Conservation (phyloP, 306 rosid species). For the Hippophae tibetana region DNA sequence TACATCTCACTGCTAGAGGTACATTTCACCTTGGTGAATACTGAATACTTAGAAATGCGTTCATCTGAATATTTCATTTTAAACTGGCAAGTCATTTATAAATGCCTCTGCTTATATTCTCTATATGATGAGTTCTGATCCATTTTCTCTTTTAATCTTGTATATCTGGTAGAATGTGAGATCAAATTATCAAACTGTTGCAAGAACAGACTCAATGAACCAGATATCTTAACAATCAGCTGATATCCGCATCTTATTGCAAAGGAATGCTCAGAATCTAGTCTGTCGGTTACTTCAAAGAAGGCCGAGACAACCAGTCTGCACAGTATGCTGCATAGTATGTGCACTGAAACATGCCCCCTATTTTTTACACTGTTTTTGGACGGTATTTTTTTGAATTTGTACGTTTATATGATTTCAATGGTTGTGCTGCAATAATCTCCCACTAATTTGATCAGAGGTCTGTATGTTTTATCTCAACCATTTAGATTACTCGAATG, state of each 20-base stretch:
- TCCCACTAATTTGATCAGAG: no score
- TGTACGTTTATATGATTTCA: no score
- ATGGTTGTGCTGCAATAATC: no score
- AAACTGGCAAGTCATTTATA: slow-evolving; percentile 1
- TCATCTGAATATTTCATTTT: neutral
- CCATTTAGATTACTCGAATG: no score
- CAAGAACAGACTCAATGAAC: slow-evolving; percentile 24
- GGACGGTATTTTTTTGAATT: no score
- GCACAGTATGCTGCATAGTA: no score
- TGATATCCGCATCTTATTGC: slow-evolving; percentile 15
- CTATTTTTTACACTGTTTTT: no score
- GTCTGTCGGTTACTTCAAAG: no score
- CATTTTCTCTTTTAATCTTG: neutral
- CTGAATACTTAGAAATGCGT: neutral
- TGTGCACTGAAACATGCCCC: no score
- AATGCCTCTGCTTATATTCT: neutral
- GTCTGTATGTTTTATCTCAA: no score
- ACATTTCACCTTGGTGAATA: slow-evolving; percentile 2
- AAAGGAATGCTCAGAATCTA: neutral
- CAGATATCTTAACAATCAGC: slow-evolving; percentile 22
- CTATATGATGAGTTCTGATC: slow-evolving; percentile 5
- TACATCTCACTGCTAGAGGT: slow-evolving; percentile 86
- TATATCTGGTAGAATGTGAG: slow-evolving; percentile 46
- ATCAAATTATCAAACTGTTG: slow-evolving; percentile 59
- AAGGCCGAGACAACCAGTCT: neutral